These are phyloP conservation scores for Heliosperma pusillum DNA, from an alignment of 148 eudicot species.

Conservation along the genomic window DNA sequence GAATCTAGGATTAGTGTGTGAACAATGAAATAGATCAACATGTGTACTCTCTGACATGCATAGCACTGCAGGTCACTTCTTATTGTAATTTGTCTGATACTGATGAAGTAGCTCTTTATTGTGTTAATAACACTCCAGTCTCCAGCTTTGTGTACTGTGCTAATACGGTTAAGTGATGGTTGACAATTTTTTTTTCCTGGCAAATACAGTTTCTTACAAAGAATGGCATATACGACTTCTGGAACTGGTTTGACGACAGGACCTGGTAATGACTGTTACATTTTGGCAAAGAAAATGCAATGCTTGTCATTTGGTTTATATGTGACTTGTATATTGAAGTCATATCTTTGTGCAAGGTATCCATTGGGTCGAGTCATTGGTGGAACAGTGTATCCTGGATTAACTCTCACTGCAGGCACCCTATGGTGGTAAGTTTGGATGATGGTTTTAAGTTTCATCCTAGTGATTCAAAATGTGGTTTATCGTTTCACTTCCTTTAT, in stretches of 20 bases:
- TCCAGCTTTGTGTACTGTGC: not conserved
- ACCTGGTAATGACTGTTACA: conserved; percentile 67
- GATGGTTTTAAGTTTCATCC: conserved; percentile 4
- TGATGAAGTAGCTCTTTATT: not conserved
- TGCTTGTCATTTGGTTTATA: conserved; percentile 1
- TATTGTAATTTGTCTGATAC: not conserved
- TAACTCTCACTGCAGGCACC: conserved; percentile 93
- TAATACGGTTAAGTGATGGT: not conserved
- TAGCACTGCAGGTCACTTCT: not conserved
- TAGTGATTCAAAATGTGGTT: not conserved
- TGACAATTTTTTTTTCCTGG: not conserved
- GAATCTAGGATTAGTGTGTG: not conserved
- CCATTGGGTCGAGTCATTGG: conserved; percentile 99
- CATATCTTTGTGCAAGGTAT: conserved; percentile 51
- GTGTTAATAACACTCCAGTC: not conserved
- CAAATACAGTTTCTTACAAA: conserved; percentile 62
- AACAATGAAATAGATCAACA: conserved; percentile 1
- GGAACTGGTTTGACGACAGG: conserved; percentile 99
- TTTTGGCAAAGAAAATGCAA: not conserved
- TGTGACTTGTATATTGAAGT: not conserved
- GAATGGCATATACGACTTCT: conserved; percentile 95
- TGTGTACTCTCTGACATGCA: not conserved
- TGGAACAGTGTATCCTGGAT: conserved; percentile 97
- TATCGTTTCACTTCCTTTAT: not conserved
- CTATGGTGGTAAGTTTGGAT: conserved; percentile 78